Evolutionary conservation across 108 stramenopile genomes (phyloP).

Genomic region (Discostella pseudostelligera): DNA sequence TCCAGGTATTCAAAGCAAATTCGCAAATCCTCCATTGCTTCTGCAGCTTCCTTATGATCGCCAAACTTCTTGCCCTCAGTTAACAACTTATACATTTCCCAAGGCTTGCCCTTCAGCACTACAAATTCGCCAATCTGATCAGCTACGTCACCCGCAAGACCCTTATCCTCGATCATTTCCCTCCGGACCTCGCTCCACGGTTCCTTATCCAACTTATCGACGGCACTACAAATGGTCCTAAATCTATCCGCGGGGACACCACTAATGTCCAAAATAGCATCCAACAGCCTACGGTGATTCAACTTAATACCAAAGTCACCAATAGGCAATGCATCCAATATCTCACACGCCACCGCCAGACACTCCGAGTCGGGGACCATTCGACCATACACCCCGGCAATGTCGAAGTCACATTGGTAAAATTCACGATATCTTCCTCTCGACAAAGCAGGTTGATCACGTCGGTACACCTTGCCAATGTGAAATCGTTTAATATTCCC

Average conservation of each 20-base stretch:
- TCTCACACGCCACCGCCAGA: slow-evolving; percentile 82
- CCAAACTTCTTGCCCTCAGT: slow-evolving; percentile 64
- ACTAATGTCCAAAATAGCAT: slow-evolving; percentile 87
- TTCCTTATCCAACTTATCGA: slow-evolving; percentile 94
- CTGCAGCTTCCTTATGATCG: slow-evolving; percentile 64
- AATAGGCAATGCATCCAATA: slow-evolving; percentile 80
- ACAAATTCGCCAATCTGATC: slow-evolving; percentile 88
- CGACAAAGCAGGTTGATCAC: slow-evolving; percentile 82
- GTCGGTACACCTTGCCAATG: slow-evolving; percentile 88
- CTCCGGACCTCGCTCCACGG: slow-evolving; percentile 79
- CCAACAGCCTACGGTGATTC: slow-evolving; percentile 86
- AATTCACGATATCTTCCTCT: slow-evolving; percentile 90
- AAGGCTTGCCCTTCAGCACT: slow-evolving; percentile 61
- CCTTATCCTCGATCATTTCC: slow-evolving; percentile 90
- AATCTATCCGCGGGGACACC: slow-evolving; percentile 90
- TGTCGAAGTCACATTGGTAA: slow-evolving; percentile 95
- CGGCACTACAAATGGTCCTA: slow-evolving; percentile 86
- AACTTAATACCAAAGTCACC: slow-evolving; percentile 88
- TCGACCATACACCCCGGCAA: slow-evolving; percentile 68
- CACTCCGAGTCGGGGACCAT: slow-evolving; percentile 93
- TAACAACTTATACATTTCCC: slow-evolving; percentile 67
- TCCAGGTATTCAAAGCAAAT: slow-evolving; percentile 89
- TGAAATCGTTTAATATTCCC: slow-evolving; percentile 92
- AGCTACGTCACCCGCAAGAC: slow-evolving; percentile 70
- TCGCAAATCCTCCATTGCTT: slow-evolving; percentile 82